These are phyloP conservation scores for Mrakiaceae sp. DNA, from an alignment of 1,284 basidiomycete species.

Conservation along the genomic window DNA sequence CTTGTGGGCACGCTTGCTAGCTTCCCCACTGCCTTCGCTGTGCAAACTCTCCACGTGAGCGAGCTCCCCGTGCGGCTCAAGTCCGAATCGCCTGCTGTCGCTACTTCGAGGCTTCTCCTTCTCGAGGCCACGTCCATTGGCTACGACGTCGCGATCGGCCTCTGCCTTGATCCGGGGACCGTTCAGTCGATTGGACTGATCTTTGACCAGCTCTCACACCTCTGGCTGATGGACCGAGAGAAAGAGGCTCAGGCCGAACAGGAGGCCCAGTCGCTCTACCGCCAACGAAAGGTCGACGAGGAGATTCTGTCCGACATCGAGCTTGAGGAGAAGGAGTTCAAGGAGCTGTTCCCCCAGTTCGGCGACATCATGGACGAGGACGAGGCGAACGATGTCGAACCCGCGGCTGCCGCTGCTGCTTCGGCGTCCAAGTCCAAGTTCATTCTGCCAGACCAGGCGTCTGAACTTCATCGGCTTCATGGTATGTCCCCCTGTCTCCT, in stretches of 20 bases:
- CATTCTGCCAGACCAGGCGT: slow-evolving; percentile 19
- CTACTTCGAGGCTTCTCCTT: slow-evolving; percentile 34
- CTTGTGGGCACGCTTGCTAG: slow-evolving; percentile 25
- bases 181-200: slow-evolving; percentile 37
- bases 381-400: slow-evolving; percentile 20
- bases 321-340: slow-evolving; percentile 68
- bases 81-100: slow-evolving; percentile 14
- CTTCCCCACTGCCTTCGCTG: slow-evolving; percentile 26
- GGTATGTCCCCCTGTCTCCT: slow-evolving; percentile 21
- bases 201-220: slow-evolving; percentile 61
- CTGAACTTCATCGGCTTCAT: slow-evolving; percentile 18
- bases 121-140: slow-evolving; percentile 45
- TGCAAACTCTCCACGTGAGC: slow-evolving; percentile 18
- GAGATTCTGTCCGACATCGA: slow-evolving; percentile 57
- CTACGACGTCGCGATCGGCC: slow-evolving; percentile 34
- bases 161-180: slow-evolving; percentile 15
- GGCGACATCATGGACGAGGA: slow-evolving; percentile 45
- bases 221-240: slow-evolving; percentile 74
- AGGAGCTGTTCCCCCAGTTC: slow-evolving; percentile 71
- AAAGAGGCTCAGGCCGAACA: slow-evolving; percentile 54
- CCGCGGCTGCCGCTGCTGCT: slow-evolving; percentile 2
- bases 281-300: slow-evolving; percentile 50
- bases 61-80: slow-evolving; percentile 25
- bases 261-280: slow-evolving; percentile 68
- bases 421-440: slow-evolving; percentile 17